Base-by-base conservation (phyloP, 345 rosid genomes). In the Viola odorata region DNA sequence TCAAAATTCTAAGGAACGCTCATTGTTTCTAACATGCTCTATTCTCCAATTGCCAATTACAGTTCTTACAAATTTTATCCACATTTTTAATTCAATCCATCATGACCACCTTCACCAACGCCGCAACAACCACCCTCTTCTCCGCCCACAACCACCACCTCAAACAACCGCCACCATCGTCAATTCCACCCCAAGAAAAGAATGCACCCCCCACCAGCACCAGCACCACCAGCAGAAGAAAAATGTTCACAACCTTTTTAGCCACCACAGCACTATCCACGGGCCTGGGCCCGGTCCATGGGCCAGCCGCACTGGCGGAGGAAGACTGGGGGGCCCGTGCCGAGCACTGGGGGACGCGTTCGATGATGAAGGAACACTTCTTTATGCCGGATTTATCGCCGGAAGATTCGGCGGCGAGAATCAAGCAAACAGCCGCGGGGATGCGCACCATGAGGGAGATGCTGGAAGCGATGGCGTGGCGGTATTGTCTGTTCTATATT, bases 391-490 rank as follows among this genome's bases (percentile, higher is more conserved):
- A 80, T 5, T 58, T 89, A 47, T 87, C 96, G 0, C 87, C 96
- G 14, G 90, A 87, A 59, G 96, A 85, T 0, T 80, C 98, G n/a
- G 96, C 67, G 37, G 91, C 83, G 8, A 85, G 98, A 72, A 92
- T 92, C 50, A 80, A 72, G 63, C 92, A 92, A 71, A 92, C 98
- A 32, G 96, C 94, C 4, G 87, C 87, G 60, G 96, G 96, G 50
- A 68, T 91, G 37, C 91, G 84, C 62, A 78, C 82, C 55, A 76
- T 91, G 11, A 72, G 98, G 65, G 88, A 84, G 53, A 89, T 92
- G 98, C 57, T 92, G 73, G 98, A 89, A 12, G 78, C 68, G 39
- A 92, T 92, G 96, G 81, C 96, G 3, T 91, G 96, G 96, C 83
- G 94, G 85, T 89, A 87, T 65, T 83, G 87, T 51, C 77, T 92